phyloP scores from a whole-genome alignment of 2,329 filamentous ascomycete genomes.

The Calonectria leucothoes region DNA sequence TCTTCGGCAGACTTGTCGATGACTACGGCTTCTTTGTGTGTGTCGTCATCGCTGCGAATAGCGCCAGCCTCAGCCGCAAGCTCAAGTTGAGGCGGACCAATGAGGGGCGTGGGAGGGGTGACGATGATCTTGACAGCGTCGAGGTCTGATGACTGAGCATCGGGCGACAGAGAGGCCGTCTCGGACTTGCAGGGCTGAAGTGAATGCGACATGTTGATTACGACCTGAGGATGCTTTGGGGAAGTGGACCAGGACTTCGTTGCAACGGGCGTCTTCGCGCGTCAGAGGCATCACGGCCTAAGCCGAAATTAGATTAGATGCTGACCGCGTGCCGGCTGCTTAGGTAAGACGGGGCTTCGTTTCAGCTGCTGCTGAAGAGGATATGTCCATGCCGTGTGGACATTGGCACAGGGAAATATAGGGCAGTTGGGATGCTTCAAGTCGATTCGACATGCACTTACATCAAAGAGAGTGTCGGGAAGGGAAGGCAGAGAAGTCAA shows the following conservation, averaged over 20 bases:
- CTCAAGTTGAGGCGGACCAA: background rate
- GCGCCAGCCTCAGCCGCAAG: background rate
- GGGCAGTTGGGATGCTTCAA: background rate
- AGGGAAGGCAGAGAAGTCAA: background rate
- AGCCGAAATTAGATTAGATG: background rate
- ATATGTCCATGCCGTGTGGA: background rate
- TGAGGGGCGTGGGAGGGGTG: conserved; percentile 31
- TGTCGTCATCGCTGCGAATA: conserved; percentile 8
- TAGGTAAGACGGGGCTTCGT: background rate
- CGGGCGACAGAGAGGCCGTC: background rate
- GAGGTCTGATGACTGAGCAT: background rate
- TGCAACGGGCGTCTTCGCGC: background rate
- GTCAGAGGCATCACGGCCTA: background rate
- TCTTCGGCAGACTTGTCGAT: conserved; percentile 24
- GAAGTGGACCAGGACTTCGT: background rate
- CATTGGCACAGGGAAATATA: background rate
- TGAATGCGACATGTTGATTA: conserved; percentile 9
- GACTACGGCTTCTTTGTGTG: conserved; percentile 22
- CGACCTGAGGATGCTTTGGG: background rate
- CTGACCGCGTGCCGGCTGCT: background rate
- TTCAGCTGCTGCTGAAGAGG: background rate
- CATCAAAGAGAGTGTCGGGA: background rate
- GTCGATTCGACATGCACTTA: background rate
- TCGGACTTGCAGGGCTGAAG: background rate
- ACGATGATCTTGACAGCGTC: conserved; percentile 28